These are phyloP conservation scores for Cadophora luteo-olivacea DNA, from an alignment of 2,329 filamentous ascomycete genomes.

Conservation along the genomic window DNA sequence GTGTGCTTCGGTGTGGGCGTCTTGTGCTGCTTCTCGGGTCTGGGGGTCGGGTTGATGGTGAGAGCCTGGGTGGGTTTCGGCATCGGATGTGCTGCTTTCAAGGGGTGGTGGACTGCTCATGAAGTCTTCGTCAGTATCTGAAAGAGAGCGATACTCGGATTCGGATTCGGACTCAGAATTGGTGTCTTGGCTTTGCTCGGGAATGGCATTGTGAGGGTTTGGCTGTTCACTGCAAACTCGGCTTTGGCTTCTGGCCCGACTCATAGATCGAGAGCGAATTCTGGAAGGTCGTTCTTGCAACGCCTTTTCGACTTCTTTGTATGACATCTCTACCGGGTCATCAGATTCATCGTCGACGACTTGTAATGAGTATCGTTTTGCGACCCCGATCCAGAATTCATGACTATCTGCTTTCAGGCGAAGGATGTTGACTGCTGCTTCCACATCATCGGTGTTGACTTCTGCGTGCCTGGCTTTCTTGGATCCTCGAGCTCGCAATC, in stretches of 20 bases:
- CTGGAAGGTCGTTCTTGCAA: conserved; percentile 18
- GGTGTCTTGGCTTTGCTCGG: neutral
- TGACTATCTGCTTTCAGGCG: conserved; percentile 53
- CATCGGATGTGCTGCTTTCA: neutral
- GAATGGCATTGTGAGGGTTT: neutral
- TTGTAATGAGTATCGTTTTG: conserved; percentile 58
- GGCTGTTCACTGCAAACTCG: neutral
- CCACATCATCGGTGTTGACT: conserved; percentile 49
- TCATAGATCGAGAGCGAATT: conserved; percentile 30
- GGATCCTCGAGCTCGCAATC: conserved; percentile 58
- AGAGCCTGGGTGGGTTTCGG: neutral
- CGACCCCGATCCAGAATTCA: conserved; percentile 57
- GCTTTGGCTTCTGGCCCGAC: conserved; percentile 7
- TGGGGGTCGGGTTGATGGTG: neutral
- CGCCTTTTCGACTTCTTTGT: conserved; percentile 11
- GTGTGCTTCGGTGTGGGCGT: conserved; percentile 38
- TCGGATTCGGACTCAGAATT: conserved; percentile 4
- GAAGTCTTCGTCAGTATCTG: conserved; percentile 6
- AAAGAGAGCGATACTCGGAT: neutral
- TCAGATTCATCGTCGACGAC: conserved; percentile 50
- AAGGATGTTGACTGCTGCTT: conserved; percentile 59
- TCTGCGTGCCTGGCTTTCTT: conserved; percentile 43
- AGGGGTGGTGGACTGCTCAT: conserved; percentile 5
- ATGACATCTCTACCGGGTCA: conserved; percentile 3
- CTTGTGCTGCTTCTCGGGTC: conserved; percentile 32